Evolutionary conservation across 495 filamentous ascomycete species (phyloP).

Genomic region (Gamarada debralockiae): DNA sequence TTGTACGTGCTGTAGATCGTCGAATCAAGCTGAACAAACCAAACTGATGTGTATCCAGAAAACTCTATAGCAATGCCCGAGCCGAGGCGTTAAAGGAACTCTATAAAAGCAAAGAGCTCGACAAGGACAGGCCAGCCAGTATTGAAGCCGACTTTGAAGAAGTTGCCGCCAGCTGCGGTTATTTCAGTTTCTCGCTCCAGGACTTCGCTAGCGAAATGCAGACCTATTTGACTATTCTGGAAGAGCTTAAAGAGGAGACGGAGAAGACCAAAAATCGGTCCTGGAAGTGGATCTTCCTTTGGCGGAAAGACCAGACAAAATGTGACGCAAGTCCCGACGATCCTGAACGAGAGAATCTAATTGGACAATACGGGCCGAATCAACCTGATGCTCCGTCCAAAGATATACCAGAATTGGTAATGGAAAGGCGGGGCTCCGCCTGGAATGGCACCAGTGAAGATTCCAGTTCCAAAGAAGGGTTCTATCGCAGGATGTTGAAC

Average conservation of each 20-base stretch:
- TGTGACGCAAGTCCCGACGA: not conserved
- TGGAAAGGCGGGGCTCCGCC: constrained; percentile 33
- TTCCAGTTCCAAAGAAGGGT: constrained; percentile 29
- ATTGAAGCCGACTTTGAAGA: constrained; percentile 94
- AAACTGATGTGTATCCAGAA: constrained; percentile 17
- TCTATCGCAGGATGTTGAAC: constrained; percentile 36
- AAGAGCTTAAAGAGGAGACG: constrained; percentile 69
- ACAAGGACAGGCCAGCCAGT: constrained; percentile 57
- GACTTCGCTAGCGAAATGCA: constrained; percentile 89
- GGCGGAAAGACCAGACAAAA: constrained; percentile 41
- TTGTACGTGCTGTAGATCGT: constrained; percentile 41
- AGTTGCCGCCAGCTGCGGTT: constrained; percentile 90
- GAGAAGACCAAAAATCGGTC: constrained; percentile 52
- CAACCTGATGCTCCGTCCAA: constrained; percentile 35
- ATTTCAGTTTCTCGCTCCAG: constrained; percentile 86
- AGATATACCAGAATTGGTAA: constrained; percentile 41
- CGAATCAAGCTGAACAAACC: not conserved
- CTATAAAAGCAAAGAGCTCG: constrained; percentile 71
- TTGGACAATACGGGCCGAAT: constrained; percentile 12
- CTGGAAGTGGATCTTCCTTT: constrained; percentile 88
- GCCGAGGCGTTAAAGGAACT: constrained; percentile 70
- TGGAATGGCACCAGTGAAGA: constrained; percentile 35
- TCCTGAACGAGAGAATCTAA: constrained; percentile 24
- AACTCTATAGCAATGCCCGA: constrained; percentile 70
- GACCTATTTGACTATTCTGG: constrained; percentile 74